Evolutionary conservation across 106 monocot genomes (phyloP), one percentile per base, ranked within the genome.

Genomic region (Apostasia ramifera): DNA sequence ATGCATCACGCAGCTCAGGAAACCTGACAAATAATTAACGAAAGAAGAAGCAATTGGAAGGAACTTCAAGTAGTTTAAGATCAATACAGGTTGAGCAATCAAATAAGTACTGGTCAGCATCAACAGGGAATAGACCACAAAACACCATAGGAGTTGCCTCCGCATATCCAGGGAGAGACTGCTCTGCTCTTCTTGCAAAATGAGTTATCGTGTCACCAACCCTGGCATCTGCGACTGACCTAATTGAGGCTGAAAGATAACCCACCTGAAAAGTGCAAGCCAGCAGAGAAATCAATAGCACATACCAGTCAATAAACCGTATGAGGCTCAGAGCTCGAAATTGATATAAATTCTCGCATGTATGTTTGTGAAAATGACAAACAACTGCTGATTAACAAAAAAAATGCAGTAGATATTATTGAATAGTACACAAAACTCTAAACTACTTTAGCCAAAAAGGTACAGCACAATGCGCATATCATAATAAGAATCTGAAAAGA

Each of bases 151-250:
- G 92, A 43, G 86, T 95, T 39, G 86, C 88, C 77, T 95, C 82
- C 26, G 68, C 88, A 62, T 95, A 95, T 78, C 95, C 95, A 61
- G 92, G 92, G 76, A 95, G 78, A 38, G 92, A 84, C 41, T 39
- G 61, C 26, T 76, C 69, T 56, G 95, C 95, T 61, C 45, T 91
- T 79, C 86, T 88, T 70, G 82, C 78, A 77, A 67, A 89, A 61
- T 84, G 82, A 43, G 95, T 92, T 56, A 95, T 86, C 73, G 95
- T 95, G 74, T 95, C 95, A 60, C 95, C 95, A 66, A 95, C 95
- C 52, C 95, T 76, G 37, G 95, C 95, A 86, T 95, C 89, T 55
- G 86, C 91, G 57, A 95, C 95, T 66, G 92, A 89, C 76, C 95
- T 83, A 80, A 92, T 92, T 71, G 92, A 95, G 46, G 92, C 92